Evolutionary conservation across 208 protist genomes (phyloP), one percentile per base, ranked within the genome.

Genomic region (Crithidia mellificae): DNA sequence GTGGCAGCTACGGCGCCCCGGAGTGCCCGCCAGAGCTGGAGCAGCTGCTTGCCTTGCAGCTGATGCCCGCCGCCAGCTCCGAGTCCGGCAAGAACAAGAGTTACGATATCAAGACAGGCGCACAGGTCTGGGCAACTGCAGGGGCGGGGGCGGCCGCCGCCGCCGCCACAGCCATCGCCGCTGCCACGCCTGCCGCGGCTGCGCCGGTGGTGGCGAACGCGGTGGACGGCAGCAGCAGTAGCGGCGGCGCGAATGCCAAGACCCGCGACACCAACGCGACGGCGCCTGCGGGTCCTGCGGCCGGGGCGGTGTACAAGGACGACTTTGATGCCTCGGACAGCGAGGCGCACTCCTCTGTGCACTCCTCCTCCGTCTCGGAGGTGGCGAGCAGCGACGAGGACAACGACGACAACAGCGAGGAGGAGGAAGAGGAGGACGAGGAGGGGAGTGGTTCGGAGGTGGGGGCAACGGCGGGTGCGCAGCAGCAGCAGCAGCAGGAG

Each of bases 51-150:
- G 77, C 61, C n/a, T 64, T 77, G 32, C 71, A 74, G 50, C 77
- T 94, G 6, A 71, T 84, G 61, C 91, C 91, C 6, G 91, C 88
- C 9, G 71, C 87, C 17, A 94, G 88, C 70, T 94, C 88, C 22
- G 91, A 96, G 70, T 86, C 87, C 2, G 88, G 88, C 8, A 47
- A 81, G 63, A 93, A 90, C 67, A 92, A 91, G 76, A 96, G 91
- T 72, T 88, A 93, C 73, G 74, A 96, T 65, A 96, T 96, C 67
- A 92, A 91, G 68, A 86, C 76, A 15, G 88, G 88, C 9, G 73
- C 88, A 27, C 52, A 80, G 50, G 61, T 78, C 52, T 94, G 87
- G 87, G 77, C 76, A 15, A 68, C 54, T 3, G 25, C 49, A 8
- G 61, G 30, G 27, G 44, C 43, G 83, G 72, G 72, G 14, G 73